Percentiles rank a stretch among this genome's conserved stretches.
Conservation (phyloP, 495 filamentous ascomycete species). For the Paragyromitra xinjiangensis region DNA sequence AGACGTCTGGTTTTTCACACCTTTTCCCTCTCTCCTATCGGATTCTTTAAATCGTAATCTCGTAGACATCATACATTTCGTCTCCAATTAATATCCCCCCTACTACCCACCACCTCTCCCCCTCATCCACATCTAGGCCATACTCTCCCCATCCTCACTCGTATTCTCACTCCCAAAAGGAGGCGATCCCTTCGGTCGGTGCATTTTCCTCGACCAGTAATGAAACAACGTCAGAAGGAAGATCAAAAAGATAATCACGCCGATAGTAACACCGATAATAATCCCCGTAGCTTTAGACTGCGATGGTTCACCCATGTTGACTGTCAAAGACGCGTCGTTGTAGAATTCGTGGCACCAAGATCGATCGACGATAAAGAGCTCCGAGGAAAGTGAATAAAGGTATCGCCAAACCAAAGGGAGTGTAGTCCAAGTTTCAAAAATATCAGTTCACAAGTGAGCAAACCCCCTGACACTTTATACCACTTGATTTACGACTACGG, state of each 20-base stretch:
- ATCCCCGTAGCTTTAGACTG: constrained; percentile 53
- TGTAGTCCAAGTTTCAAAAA: neutral
- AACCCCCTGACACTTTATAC: constrained; percentile 30
- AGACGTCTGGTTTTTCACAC: neutral
- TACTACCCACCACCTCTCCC: neutral
- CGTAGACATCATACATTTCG: constrained; percentile 2
- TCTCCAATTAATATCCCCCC: neutral
- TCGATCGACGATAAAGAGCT: too few relatives aligned
- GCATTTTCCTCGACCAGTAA: constrained; percentile 53
- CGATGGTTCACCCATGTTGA: constrained; percentile 47
- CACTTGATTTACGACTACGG: constrained; percentile 34
- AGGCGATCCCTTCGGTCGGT: constrained; percentile 41
- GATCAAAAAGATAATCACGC: constrained; percentile 48
- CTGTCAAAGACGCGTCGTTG: neutral
- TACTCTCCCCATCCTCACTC: constrained; percentile 36
- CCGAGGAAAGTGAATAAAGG: too few relatives aligned
- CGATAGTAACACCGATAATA: constrained; percentile 52
- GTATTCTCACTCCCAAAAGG: constrained; percentile 35
- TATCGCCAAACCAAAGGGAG: neutral
- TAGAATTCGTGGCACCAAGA: neutral
- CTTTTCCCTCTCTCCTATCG: neutral
- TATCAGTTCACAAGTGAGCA: neutral
- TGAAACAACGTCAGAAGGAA: constrained; percentile 54
- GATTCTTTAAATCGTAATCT: neutral
- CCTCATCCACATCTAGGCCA: neutral